Percentiles rank a stretch among this genome's conserved stretches.
phyloP scores from a whole-genome alignment of 2,329 filamentous ascomycete genomes.

The Penicillium glabrum region DNA sequence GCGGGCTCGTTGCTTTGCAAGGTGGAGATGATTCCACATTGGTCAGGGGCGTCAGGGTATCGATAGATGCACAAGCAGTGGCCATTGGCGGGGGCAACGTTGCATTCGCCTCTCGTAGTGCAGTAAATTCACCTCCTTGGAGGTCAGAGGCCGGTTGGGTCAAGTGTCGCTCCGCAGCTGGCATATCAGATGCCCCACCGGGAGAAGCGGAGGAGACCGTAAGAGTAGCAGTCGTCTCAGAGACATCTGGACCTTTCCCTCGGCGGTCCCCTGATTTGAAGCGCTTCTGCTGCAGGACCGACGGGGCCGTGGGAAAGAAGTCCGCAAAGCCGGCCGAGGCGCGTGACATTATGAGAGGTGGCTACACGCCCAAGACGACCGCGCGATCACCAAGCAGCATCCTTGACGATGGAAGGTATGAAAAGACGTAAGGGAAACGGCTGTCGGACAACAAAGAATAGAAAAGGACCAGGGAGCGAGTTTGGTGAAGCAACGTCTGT shows the following conservation, averaged over 20 bases:
- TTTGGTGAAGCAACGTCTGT: background rate
- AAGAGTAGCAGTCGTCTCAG: constrained; percentile 8
- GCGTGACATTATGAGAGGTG: constrained; percentile 70
- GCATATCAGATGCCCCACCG: constrained; percentile 14
- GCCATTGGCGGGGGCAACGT: constrained; percentile 58
- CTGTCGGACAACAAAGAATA: background rate
- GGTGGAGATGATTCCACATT: constrained; percentile 65
- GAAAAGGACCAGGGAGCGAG: background rate
- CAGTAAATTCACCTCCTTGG: constrained; percentile 70
- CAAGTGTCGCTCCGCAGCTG: constrained; percentile 11
- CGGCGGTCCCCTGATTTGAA: constrained; percentile 58
- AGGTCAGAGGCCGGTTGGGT: constrained; percentile 33
- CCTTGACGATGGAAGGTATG: constrained; percentile 30
- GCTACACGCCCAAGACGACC: constrained; percentile 42
- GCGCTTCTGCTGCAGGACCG: constrained; percentile 55
- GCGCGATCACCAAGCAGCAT: constrained; percentile 40
- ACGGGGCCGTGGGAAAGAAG: constrained; percentile 79
- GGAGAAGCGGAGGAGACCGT: constrained; percentile 9
- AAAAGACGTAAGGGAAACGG: constrained; percentile 16
- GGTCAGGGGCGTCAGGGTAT: constrained; percentile 65
- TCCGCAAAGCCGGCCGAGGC: constrained; percentile 78
- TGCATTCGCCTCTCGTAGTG: constrained; percentile 59
- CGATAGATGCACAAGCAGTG: constrained; percentile 55
- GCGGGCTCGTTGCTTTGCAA: constrained; percentile 57
- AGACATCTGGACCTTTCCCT: constrained; percentile 45